These are phyloP conservation scores for Daedalea quercina DNA, from an alignment of 768 basidiomycete species.

Conservation along the genomic window DNA sequence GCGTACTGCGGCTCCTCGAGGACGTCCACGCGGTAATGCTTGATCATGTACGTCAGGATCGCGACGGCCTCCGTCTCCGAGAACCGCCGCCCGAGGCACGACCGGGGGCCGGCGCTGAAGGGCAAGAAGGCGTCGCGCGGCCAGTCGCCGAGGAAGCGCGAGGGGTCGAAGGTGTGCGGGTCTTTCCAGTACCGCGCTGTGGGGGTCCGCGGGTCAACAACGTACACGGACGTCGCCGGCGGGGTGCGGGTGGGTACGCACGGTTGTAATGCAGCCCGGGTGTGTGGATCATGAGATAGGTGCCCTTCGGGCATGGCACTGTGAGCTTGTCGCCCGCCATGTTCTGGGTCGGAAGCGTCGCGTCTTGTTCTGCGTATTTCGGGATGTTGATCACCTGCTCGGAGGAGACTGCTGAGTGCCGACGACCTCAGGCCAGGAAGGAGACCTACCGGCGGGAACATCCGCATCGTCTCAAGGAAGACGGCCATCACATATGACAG, in stretches of 20 bases:
- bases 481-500: constrained; percentile 11
- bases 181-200: constrained; percentile 34
- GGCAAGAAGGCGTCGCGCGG: constrained; percentile 49
- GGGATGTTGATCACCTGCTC: constrained; percentile 18
- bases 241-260: constrained; percentile 11
- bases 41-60: constrained; percentile 39
- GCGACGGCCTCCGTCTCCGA: constrained; percentile 46
- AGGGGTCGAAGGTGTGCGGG: constrained; percentile 29
- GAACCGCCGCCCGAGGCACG: constrained; percentile 41
- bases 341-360: constrained; percentile 19
- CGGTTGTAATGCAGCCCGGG: constrained; percentile 29
- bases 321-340: constrained; percentile 19
- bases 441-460: constrained; percentile 22
- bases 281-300: constrained; percentile 19
- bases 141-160: constrained; percentile 47
- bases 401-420: not conserved
- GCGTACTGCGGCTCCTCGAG: constrained; percentile 27
- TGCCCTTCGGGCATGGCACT: constrained; percentile 22
- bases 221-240: not conserved
- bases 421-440: not conserved
- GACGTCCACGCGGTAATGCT: constrained; percentile 37
- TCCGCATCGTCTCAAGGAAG: constrained; percentile 28
- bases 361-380: constrained; percentile 23
- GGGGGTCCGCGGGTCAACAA: not conserved
- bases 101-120: constrained; percentile 41